Percentiles rank a stretch among this genome's conserved stretches.
phyloP scores from a whole-genome alignment of 768 basidiomycete genomes.

The Mycena capillaripes region DNA sequence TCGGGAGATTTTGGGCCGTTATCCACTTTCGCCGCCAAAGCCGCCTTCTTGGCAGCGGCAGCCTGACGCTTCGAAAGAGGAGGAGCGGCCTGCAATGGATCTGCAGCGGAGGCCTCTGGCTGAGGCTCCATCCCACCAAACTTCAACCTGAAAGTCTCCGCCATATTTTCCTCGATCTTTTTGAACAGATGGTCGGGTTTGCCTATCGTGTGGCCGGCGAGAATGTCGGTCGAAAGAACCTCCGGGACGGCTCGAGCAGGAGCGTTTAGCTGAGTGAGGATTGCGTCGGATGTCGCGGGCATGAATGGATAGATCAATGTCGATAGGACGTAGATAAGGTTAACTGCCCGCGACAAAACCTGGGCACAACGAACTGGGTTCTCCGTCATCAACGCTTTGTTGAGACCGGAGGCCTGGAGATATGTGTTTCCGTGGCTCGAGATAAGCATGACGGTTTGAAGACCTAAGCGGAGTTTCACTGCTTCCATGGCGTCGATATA shows the following conservation, averaged over 20 bases:
- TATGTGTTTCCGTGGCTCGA: constrained; percentile 93
- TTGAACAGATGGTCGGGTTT: constrained; percentile 93
- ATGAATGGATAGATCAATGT: constrained; percentile 95
- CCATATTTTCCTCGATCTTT: constrained; percentile 93
- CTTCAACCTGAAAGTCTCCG: constrained; percentile 81
- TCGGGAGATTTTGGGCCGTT: constrained; percentile 80
- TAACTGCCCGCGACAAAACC: constrained; percentile 90
- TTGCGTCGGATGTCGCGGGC: constrained; percentile 88
- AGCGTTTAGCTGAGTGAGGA: constrained; percentile 90
- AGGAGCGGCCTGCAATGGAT: constrained; percentile 57
- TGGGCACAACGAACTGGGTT: constrained; percentile 90
- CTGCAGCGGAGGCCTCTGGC: constrained; percentile 51
- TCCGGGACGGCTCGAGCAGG: constrained; percentile 86
- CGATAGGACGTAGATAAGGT: constrained; percentile 92
- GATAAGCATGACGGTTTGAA: constrained; percentile 91
- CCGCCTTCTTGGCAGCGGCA: constrained; percentile 61
- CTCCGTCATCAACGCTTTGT: constrained; percentile 88
- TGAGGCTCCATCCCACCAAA: constrained; percentile 78
- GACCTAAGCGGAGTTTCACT: constrained; percentile 89
- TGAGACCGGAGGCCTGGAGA: constrained; percentile 92
- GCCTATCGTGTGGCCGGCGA: constrained; percentile 88
- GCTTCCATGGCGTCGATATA: constrained; percentile 92
- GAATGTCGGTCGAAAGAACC: constrained; percentile 82
- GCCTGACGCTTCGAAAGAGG: constrained; percentile 71
- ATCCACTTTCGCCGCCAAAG: constrained; percentile 48